Percentiles rank a stretch among this genome's conserved stretches.
Conservation (phyloP, 2,329 filamentous ascomycete genomes). For the Akanthomyces lecanii region DNA sequence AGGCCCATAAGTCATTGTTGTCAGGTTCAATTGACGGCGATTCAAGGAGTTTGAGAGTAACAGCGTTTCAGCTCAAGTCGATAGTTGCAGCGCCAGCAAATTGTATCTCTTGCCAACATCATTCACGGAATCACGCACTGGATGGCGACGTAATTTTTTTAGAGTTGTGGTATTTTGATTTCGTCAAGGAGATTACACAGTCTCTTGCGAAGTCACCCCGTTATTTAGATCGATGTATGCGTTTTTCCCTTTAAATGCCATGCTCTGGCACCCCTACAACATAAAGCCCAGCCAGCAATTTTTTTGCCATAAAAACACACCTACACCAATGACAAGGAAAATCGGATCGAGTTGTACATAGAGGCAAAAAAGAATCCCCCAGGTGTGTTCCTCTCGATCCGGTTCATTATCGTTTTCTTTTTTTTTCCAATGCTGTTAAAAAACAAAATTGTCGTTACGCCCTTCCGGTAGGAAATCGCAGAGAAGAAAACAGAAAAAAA, state of each 20-base stretch:
- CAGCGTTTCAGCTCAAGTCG: neutral
- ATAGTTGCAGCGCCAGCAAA: neutral
- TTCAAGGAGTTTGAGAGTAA: too few relatives aligned
- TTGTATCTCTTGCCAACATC: neutral
- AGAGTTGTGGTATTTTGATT: slow-evolving; percentile 33
- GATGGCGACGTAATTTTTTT: neutral
- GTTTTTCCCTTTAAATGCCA: slow-evolving; percentile 37
- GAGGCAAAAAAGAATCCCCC: neutral
- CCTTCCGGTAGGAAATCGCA: neutral
- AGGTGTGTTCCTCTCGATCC: neutral
- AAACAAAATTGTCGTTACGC: slow-evolving; percentile 12
- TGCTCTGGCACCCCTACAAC: slow-evolving; percentile 24
- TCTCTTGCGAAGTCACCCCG: slow-evolving; percentile 29
- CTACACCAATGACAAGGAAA: slow-evolving; percentile 11
- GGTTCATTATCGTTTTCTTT: slow-evolving; percentile 4
- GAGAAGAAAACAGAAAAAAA: neutral
- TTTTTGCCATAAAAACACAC: slow-evolving; percentile 13
- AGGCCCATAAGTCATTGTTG: too few relatives aligned
- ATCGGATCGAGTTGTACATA: neutral
- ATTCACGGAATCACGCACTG: neutral
- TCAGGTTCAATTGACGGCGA: too few relatives aligned
- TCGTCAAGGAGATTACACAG: slow-evolving; percentile 29
- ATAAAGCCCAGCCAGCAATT: slow-evolving; percentile 11
- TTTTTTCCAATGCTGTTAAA: slow-evolving; percentile 6
- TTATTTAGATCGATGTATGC: slow-evolving; percentile 29